Percentiles rank a stretch among this genome's conserved stretches.
phyloP scores from a whole-genome alignment of 352 stramenopile genomes.

The Aphanomyces astaci region DNA sequence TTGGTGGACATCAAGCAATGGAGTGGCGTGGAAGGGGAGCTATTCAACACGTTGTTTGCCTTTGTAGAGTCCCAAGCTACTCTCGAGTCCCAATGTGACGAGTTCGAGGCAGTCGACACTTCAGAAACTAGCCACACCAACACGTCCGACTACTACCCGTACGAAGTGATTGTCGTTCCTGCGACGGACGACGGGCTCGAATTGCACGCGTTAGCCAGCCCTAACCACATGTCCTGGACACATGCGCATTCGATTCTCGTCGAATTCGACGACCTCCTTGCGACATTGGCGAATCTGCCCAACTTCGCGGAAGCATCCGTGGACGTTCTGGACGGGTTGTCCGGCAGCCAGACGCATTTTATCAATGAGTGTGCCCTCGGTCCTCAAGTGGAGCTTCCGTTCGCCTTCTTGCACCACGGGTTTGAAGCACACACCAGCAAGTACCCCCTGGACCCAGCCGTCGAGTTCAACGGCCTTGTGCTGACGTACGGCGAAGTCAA shows the following conservation, averaged over 20 bases:
- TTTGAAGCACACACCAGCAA: constrained; percentile 10
- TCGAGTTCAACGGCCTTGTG: constrained; percentile 19
- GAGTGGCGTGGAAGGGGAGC: background rate
- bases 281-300: too few species aligned
- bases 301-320: too few species aligned
- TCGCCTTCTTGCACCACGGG: background rate
- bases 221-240: too few species aligned
- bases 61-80: background rate
- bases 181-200: too few species aligned
- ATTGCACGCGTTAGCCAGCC: too few species aligned
- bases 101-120: background rate
- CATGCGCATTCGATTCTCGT: too few species aligned
- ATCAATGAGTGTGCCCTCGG: background rate
- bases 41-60: constrained; percentile 1
- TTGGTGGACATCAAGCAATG: constrained; percentile 5
- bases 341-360: background rate
- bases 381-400: background rate
- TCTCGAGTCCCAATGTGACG: background rate
- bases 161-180: too few species aligned
- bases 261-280: too few species aligned
- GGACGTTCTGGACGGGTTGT: background rate
- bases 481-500: constrained; percentile 32
- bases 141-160: too few species aligned
- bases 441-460: constrained; percentile 23
- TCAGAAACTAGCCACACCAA: too few species aligned